Base-by-base conservation (phyloP, 2,329 filamentous ascomycete species). In the Gyromitra esculenta region DNA sequence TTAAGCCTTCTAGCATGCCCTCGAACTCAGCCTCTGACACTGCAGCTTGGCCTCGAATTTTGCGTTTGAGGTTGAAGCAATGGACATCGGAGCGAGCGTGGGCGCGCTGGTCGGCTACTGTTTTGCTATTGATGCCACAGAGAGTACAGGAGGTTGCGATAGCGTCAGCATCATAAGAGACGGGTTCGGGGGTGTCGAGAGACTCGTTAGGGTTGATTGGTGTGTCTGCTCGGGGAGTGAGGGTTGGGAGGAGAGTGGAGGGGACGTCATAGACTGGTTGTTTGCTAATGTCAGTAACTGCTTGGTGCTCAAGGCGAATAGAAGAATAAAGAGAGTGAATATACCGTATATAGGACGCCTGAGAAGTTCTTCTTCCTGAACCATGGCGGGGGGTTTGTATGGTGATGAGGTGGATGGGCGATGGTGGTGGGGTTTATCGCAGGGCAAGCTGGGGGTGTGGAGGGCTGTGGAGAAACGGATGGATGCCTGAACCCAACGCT, bases 31-130 rank as follows among this genome's bases (percentile, higher is more conserved):
- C 83, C 82, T 99, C 96, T 0, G 89, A 89, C 0, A 97, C 91
- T 0, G 92, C 84, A 8, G 87, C 87, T 74, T 87, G 87, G 0
- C 92, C 92, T 60, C 93, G 90, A 73, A 97, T 85, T 85, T 93
- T 97, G 82, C 95, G 92, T 84, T 97, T 98, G 77, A 98, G 85
- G 82, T 99, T 99, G 85, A 97, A 99, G 79, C 91, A 89, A 83
- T 99, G 96, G 63, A 96, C 87, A 82, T 99, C 96, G 8, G 95
- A 97, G 81, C 92, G 92, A 74, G 93, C 90, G 84, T 99, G 96
- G 75, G 89, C 88, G 77, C 93, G 89, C 82, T 98, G 95, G 77
- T 98, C 95, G 77, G 90, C 87, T 6, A 97, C 87, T 8, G 87
- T 91, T 41, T 87, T 82, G 81, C 96, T 97, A 4, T 87, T 86